Base-by-base conservation (phyloP, 2,329 filamentous ascomycete genomes). In the Xylaria sp. region DNA sequence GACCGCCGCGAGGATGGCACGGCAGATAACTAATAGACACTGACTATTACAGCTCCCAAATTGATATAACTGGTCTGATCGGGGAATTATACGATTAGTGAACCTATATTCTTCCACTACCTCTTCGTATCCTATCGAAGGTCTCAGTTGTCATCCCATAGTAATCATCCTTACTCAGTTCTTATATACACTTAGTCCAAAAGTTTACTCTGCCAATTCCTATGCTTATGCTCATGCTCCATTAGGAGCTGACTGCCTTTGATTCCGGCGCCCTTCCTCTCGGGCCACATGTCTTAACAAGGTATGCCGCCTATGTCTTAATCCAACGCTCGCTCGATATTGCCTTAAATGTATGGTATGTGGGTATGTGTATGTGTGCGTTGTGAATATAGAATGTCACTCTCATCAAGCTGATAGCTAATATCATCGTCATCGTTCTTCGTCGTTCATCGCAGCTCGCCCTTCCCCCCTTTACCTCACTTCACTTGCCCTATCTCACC, bases 91-190 rank as follows among this genome's bases (percentile, higher is more conserved):
- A 48, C 31, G 12, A 51, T 37, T n/a, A 39, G 59, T 25, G 48
- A 37, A n/a, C 23, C 20, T 48, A 63, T 34, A 46, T 15, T 15
- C 48, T 51, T 46, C 46, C 48, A 39, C 57, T 61, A 8, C 41
- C 4, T 54, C 63, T 41, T 63, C 52, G 34, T 62, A 23, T 60
- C 52, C 62, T 56, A 54, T 44, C 9, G 28, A 57, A 51, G 61
- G 31, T 41, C 34, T 55, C 20, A 57, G 23, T 50, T 8, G 54
- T 52, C 66, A 48, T 41, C 48, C 23, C 44, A 60, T 46, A 41
- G 28, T 18, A n/a, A n/a, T 56, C 34, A 10, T 54, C 48, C 15
- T 59, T 48, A 3, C 52, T 56, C 41, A 20, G 13, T 41, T 31
- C 55, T 54, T 61, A 67, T 66, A 28, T 64, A 58, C 48, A 51